Evolutionary conservation across 1,139 yeast genomes (phyloP).

Genomic region (Sugiyamaella paludigena): DNA sequence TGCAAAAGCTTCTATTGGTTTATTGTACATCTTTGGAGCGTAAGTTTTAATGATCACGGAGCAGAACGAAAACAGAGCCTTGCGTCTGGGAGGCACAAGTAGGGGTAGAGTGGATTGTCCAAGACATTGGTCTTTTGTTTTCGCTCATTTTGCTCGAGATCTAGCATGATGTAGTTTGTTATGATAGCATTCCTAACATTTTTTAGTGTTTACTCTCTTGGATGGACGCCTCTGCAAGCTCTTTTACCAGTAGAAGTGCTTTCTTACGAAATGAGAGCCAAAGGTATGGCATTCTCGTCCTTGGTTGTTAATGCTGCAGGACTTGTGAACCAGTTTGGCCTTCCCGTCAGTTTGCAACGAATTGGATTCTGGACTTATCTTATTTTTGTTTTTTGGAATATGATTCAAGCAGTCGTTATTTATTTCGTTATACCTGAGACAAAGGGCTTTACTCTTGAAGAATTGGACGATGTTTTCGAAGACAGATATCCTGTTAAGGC

Average conservation of each 20-base stretch:
- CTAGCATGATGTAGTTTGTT: no score
- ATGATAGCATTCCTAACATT: no score
- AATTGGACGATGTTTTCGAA: constrained; percentile 44
- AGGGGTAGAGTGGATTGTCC: no score
- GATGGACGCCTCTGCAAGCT: constrained; percentile 22
- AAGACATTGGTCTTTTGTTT: no score
- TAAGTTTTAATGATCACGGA: no score
- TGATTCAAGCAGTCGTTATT: constrained; percentile 6
- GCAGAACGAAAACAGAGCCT: no score
- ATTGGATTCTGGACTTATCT: constrained; percentile 30
- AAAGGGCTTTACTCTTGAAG: constrained; percentile 48
- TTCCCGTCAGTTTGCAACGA: constrained; percentile 57
- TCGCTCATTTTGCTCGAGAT: no score
- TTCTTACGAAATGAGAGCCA: constrained; percentile 40
- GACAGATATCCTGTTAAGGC: constrained; percentile 26
- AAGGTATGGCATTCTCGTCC: constrained; percentile 32
- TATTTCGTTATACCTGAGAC: constrained; percentile 42
- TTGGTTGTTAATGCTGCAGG: constrained; percentile 24
- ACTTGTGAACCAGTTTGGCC: constrained; percentile 48
- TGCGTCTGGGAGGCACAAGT: no score
- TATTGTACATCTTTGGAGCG: no score
- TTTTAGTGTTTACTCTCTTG: constrained; percentile 16
- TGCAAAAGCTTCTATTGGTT: no score
- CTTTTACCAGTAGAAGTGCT: constrained; percentile 40
- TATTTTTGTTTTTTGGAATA: constrained; percentile 10